Evolutionary conservation across 2,329 filamentous ascomycete genomes (phyloP).

Genomic region (Ophiostoma triangulosporum): DNA sequence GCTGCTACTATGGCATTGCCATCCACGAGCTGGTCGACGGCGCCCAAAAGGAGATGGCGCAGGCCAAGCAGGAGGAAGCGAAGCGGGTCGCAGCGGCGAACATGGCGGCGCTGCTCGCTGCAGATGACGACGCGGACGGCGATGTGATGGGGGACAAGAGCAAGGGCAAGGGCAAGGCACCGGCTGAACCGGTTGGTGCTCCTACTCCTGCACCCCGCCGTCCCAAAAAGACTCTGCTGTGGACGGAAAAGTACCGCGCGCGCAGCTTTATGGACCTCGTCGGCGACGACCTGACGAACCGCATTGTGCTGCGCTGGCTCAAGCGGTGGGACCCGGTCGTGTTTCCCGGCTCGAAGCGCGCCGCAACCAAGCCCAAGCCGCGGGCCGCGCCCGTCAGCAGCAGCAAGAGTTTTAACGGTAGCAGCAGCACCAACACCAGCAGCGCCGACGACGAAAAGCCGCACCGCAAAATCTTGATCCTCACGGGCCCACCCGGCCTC

Average conservation of each 20-base stretch:
- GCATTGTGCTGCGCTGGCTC: slow-evolving; percentile 80
- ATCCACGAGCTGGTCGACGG: slow-evolving; percentile 72
- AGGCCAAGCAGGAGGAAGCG: slow-evolving; percentile 29
- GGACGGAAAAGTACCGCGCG: slow-evolving; percentile 96
- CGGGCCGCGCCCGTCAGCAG: not conserved
- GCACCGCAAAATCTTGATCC: slow-evolving; percentile 75
- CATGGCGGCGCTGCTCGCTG: not conserved
- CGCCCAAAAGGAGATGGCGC: slow-evolving; percentile 45
- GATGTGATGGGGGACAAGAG: not conserved
- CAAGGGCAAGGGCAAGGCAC: not conserved
- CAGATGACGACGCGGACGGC: not conserved
- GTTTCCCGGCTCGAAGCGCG: slow-evolving; percentile 45
- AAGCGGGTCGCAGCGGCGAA: not conserved
- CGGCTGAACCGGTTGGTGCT: not conserved
- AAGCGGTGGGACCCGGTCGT: slow-evolving; percentile 90
- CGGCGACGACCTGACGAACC: slow-evolving; percentile 87
- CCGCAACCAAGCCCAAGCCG: not conserved
- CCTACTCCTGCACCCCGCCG: not conserved
- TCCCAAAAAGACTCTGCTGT: slow-evolving; percentile 39
- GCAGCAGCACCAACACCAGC: not conserved
- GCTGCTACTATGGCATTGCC: slow-evolving; percentile 82
- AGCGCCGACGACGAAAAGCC: slow-evolving; percentile 47
- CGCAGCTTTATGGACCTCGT: slow-evolving; percentile 84
- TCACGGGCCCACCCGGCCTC: slow-evolving; percentile 83
- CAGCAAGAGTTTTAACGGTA: not conserved